Evolutionary conservation across 345 rosid genomes (phyloP).

Genomic region (Citrus trifoliata): DNA sequence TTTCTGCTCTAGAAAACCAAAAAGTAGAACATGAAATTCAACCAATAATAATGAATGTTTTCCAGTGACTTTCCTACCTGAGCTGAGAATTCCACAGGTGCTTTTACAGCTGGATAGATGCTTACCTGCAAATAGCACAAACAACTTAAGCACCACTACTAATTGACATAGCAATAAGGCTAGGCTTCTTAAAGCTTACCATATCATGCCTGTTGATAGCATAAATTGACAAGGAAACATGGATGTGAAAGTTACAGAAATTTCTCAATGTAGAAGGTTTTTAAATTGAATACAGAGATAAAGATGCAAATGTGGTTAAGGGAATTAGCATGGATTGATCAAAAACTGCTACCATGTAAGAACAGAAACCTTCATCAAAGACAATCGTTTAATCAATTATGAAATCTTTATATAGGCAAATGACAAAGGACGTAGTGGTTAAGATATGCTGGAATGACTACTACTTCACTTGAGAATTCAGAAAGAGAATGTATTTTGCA

Average conservation of each 20-base stretch:
- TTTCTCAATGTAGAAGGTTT: background rate
- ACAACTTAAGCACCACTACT: background rate
- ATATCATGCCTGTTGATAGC: background rate
- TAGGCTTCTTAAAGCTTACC: background rate
- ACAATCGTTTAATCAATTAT: background rate
- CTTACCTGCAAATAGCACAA: slow-evolving; percentile 44
- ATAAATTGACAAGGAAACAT: background rate
- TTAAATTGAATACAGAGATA: background rate
- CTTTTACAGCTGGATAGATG: slow-evolving; percentile 84
- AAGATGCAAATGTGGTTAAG: background rate
- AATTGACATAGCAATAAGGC: background rate
- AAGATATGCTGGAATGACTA: background rate
- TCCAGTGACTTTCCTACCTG: slow-evolving; percentile 48
- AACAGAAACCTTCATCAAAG: background rate
- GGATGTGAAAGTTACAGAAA: background rate
- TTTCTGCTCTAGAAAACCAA: background rate
- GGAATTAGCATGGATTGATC: background rate
- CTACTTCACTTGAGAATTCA: background rate
- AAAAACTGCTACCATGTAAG: background rate
- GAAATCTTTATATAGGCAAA: background rate
- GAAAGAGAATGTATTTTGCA: background rate
- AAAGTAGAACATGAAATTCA: background rate
- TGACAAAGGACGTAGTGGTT: background rate
- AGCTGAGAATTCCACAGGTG: slow-evolving; percentile 71
- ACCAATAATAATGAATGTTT: background rate